Evolutionary conservation across 768 basidiomycete genomes (phyloP).

Genomic region (Mycena sanguinolenta): DNA sequence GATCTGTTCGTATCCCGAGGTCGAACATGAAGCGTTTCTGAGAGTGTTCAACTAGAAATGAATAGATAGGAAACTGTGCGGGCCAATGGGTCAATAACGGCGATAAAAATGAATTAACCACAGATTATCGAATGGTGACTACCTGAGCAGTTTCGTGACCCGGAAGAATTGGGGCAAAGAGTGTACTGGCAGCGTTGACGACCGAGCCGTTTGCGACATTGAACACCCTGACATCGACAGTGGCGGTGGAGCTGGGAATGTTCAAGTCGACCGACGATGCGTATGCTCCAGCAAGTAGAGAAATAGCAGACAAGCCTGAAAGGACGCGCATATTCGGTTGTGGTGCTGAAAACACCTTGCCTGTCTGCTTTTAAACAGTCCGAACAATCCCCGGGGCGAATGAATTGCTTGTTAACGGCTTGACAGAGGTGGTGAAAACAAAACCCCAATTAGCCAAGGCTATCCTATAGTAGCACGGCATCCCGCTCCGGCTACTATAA

Average conservation of each 20-base stretch:
- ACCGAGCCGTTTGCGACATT: conserved; percentile 22
- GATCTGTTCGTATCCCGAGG: conserved; percentile 30
- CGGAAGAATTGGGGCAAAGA: conserved; percentile 16
- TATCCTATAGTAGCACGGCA: not conserved
- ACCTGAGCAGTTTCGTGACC: conserved; percentile 14
- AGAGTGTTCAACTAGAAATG: conserved; percentile 28
- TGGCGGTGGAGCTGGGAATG: conserved; percentile 23
- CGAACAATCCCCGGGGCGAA: not conserved
- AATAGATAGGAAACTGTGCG: conserved; percentile 5
- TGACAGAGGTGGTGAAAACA: not conserved
- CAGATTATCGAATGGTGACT: no score
- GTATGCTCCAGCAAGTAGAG: not conserved
- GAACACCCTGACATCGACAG: conserved; percentile 22
- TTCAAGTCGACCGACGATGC: conserved; percentile 11
- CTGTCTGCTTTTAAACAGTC: not conserved
- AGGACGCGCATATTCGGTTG: conserved; percentile 7
- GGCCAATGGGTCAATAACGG: no score
- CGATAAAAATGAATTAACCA: no score
- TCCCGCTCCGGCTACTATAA: no score
- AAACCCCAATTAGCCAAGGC: not conserved
- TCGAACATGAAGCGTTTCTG: conserved; percentile 31
- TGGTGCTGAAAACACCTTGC: not conserved
- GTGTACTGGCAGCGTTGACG: not conserved
- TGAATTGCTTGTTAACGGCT: not conserved
- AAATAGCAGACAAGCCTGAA: not conserved